Percentiles rank a stretch among this genome's conserved stretches.
phyloP scores from a whole-genome alignment of 2,329 filamentous ascomycete genomes.

The Penicillium psychrosexuale region DNA sequence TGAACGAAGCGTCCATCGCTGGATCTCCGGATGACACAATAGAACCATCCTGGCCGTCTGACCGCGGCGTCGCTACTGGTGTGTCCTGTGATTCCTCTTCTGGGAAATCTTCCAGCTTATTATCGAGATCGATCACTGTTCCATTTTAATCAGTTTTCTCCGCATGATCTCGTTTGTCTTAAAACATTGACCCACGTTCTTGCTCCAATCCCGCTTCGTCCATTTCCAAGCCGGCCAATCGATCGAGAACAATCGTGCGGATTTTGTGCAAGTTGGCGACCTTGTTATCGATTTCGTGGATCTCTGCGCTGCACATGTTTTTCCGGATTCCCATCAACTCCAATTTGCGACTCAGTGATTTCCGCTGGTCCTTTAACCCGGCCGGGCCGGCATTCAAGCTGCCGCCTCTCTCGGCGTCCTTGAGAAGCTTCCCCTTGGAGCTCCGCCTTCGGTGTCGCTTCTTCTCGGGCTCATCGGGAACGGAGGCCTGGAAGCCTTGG shows the following conservation, averaged over 20 bases:
- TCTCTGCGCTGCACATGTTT: conserved; percentile 96
- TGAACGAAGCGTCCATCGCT: conserved; percentile 65
- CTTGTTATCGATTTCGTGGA: conserved; percentile 94
- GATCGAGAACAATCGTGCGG: conserved; percentile 85
- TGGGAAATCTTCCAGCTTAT: conserved; percentile 58
- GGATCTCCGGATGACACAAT: conserved; percentile 53
- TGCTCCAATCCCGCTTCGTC: conserved; percentile 89
- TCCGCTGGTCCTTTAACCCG: conserved; percentile 75
- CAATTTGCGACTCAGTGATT: conserved; percentile 74
- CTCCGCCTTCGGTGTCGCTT: conserved; percentile 67
- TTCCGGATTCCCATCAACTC: conserved; percentile 91
- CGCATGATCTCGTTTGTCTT: not conserved
- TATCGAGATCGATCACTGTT: conserved; percentile 57
- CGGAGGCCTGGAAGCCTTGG: conserved; percentile 88
- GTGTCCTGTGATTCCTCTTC: conserved; percentile 44
- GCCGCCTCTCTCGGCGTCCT: conserved; percentile 57
- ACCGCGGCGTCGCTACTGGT: conserved; percentile 34
- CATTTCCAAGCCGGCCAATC: conserved; percentile 80
- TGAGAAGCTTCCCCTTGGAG: conserved; percentile 71
- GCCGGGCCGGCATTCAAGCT: conserved; percentile 61
- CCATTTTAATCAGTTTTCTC: conserved; percentile 3
- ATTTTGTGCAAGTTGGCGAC: conserved; percentile 90
- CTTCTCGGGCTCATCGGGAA: conserved; percentile 64
- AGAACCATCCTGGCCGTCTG: conserved; percentile 44
- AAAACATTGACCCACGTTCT: conserved; percentile 60